These are phyloP conservation scores for Apiospora pterosperma DNA, from an alignment of 2,329 filamentous ascomycete genomes.

Conservation along the genomic window DNA sequence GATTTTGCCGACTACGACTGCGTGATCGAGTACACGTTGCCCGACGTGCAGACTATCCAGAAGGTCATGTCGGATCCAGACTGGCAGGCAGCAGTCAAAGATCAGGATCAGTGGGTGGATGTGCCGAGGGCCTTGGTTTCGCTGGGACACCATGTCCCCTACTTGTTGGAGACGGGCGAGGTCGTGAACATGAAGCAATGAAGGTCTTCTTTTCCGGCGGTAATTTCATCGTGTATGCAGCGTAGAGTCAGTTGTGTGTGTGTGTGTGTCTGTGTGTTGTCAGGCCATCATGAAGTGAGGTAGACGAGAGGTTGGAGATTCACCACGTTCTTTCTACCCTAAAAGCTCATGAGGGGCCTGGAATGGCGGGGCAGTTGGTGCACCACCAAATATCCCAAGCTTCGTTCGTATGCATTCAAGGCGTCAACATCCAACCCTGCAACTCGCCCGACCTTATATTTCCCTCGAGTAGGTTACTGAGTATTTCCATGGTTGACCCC, in stretches of 20 bases:
- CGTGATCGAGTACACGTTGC: constrained; percentile 25
- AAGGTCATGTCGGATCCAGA: constrained; percentile 23
- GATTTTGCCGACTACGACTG: constrained; percentile 24
- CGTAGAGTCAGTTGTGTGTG: too few species aligned
- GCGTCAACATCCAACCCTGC: neutral
- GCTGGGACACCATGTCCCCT: constrained; percentile 21
- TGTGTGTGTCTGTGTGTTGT: too few species aligned
- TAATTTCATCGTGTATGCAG: neutral
- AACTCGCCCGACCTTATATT: neutral
- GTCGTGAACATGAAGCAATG: constrained; percentile 18
- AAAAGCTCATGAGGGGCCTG: neutral
- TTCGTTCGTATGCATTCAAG: neutral
- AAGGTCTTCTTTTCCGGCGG: too few species aligned
- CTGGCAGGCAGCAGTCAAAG: constrained; percentile 18
- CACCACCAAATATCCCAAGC: neutral
- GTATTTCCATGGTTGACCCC: neutral
- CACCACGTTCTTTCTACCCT: neutral
- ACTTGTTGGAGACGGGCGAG: constrained; percentile 22
- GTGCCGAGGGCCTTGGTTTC: constrained; percentile 21
- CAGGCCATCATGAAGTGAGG: neutral
- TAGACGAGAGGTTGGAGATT: neutral
- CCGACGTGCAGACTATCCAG: constrained; percentile 15
- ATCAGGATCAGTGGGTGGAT: constrained; percentile 28
- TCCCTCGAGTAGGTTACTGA: too few species aligned
- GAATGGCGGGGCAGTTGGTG: neutral